phyloP scores from a whole-genome alignment of 495 filamentous ascomycete species.

The Aspergillus sparsus region DNA sequence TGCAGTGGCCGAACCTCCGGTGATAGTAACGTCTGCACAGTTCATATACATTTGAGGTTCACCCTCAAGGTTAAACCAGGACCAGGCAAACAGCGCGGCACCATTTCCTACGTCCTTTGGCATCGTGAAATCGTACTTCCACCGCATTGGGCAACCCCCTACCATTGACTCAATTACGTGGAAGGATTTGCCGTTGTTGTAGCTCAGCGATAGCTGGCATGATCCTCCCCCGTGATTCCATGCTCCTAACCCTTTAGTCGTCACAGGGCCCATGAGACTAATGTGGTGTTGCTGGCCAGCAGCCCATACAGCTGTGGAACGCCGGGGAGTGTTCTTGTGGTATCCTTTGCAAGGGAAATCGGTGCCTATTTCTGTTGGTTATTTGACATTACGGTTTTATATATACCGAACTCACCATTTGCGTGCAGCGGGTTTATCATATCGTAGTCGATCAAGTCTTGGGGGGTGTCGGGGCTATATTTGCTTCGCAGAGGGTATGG shows the following conservation, averaged over 20 bases:
- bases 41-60: constrained; percentile 68
- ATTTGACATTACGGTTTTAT: too few relatives aligned
- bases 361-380: too few relatives aligned
- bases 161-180: constrained; percentile 42
- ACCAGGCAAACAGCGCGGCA: constrained; percentile 55
- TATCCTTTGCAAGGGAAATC: not conserved
- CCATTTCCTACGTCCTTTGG: constrained; percentile 61
- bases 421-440: too few relatives aligned
- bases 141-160: constrained; percentile 43
- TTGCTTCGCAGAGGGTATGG: too few relatives aligned
- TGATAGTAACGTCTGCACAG: constrained; percentile 58
- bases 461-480: too few relatives aligned
- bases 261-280: not conserved
- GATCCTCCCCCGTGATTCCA: constrained; percentile 48
- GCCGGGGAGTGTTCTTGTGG: not conserved
- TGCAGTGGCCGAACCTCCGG: constrained; percentile 34
- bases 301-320: not conserved
- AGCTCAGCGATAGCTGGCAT: constrained; percentile 50
- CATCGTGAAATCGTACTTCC: constrained; percentile 62
- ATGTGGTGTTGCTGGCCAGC: not conserved
- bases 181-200: constrained; percentile 35
- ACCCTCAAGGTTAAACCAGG: constrained; percentile 60
- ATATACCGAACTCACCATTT: too few relatives aligned
- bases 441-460: too few relatives aligned
- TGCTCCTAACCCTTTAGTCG: too few relatives aligned